Evolutionary conservation across 2,329 filamentous ascomycete genomes (phyloP).

Genomic region (Arthrobotrys entomopaga): DNA sequence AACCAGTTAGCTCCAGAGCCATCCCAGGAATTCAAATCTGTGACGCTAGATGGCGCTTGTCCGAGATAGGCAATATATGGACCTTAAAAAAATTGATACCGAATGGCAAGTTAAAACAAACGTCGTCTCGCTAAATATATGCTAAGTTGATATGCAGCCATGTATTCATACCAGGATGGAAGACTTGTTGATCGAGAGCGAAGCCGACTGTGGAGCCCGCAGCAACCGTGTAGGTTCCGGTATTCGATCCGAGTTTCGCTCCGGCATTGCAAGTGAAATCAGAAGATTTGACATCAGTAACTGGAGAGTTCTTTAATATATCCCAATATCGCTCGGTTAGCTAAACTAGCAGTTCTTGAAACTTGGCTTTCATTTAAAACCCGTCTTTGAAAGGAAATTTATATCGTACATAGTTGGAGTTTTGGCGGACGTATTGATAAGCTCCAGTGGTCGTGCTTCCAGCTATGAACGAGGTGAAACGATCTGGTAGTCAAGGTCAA

Average conservation of each 20-base stretch:
- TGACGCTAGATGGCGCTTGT: slow-evolving; percentile 59
- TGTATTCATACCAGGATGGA: slow-evolving; percentile 62
- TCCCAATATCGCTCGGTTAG: background rate
- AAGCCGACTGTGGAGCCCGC: slow-evolving; percentile 61
- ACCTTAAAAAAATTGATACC: slow-evolving; percentile 53
- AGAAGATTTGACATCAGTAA: slow-evolving; percentile 62
- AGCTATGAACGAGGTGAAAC: slow-evolving; percentile 62
- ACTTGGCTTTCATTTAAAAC: too few species aligned
- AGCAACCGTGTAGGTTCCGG: slow-evolving; percentile 61
- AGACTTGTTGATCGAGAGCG: slow-evolving; percentile 57
- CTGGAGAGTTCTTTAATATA: slow-evolving; percentile 62
- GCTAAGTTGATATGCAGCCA: background rate
- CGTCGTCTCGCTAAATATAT: background rate
- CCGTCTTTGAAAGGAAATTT: background rate
- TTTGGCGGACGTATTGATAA: slow-evolving; percentile 58
- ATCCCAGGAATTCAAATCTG: slow-evolving; percentile 58
- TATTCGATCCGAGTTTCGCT: slow-evolving; percentile 58
- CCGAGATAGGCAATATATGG: slow-evolving; percentile 64
- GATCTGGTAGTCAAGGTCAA: slow-evolving; percentile 7
- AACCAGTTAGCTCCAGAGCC: slow-evolving; percentile 62
- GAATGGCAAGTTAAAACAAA: background rate
- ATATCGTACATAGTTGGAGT: slow-evolving; percentile 53
- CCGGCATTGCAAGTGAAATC: slow-evolving; percentile 59
- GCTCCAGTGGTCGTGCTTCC: slow-evolving; percentile 61
- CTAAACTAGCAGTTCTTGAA: background rate